Evolutionary conservation across 2,329 filamentous ascomycete species (phyloP), one percentile per base, ranked within the genome.

Genomic region (Talaromyces amestolkiae): DNA sequence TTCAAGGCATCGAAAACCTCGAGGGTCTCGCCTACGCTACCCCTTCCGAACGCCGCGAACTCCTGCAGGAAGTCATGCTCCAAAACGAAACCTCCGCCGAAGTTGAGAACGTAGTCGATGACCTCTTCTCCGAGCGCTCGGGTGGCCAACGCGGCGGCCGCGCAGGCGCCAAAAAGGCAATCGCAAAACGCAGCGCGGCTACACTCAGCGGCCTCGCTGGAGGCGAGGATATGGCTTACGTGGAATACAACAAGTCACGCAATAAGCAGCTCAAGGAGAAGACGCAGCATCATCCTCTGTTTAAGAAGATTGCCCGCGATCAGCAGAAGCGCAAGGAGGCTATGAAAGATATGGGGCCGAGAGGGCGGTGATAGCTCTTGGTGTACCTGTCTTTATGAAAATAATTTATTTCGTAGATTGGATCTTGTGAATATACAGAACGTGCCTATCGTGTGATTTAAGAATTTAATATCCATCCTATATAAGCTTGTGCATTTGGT

Each of bases 211-310:
- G 96, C 71, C 84, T 97, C 64, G 92, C 91, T 64, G 95, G 95
- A 65, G 95, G 93, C 0, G 91, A 96, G 75, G 92, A 96, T 75
- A 98, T 99, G 95, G 93, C 94, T n/a, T 98, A 94, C 76, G 87
- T 92, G 65, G 91, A 94, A 77, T 89, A 91, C 78, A 92, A 91
- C 77, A 90, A 89, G 81, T 88, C 84, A 71, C 83, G 85, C 69
- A 92, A 91, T 73, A 89, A 87, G 79, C 82, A 84, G 68, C 77
- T 89, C 72, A 89, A 88, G 81, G 85, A 87, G 74, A 86, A 87
- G 71, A 81, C 80, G 63, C 80, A 78, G n/a, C 81, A 84, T 67
- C 85, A 85, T 71, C 79, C 84, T 0, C 87, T 90, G 73, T 91
- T 91, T 78, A 87, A 85, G 77, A 90, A 90, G 76, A 78, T 90